Conservation (phyloP, 352 stramenopile genomes). For the Paralagenidium karlingii region DNA sequence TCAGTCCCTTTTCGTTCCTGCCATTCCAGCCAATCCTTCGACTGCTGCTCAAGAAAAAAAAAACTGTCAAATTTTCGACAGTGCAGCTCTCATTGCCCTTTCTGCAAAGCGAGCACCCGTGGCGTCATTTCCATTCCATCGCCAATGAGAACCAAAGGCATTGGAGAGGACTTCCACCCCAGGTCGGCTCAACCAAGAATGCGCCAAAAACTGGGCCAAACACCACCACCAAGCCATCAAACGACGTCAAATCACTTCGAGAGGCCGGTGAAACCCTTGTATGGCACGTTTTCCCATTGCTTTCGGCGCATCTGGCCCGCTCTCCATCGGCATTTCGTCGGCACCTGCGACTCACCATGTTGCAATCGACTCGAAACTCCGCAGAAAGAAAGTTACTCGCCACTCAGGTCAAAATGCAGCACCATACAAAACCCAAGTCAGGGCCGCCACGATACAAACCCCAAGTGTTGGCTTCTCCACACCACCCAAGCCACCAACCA, state of each 20-base stretch:
- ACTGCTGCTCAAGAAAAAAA: neutral
- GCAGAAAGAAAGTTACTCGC: no score
- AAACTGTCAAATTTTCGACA: neutral
- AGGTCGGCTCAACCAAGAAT: neutral
- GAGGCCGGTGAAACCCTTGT: no score
- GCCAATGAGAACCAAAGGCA: neutral
- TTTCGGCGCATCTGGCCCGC: neutral
- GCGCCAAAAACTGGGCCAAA: neutral
- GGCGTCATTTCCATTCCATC: neutral
- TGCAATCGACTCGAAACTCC: no score
- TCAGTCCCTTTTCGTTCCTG: neutral
- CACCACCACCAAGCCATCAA: neutral
- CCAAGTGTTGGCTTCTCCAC: conserved; percentile 16
- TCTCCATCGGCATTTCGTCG: neutral
- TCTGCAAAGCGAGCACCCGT: neutral
- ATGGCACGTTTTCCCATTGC: neutral
- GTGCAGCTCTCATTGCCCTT: neutral
- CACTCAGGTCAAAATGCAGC: no score
- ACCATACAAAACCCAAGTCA: conserved; percentile 56
- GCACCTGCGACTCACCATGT: no score
- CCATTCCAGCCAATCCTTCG: neutral
- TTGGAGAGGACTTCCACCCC: neutral
- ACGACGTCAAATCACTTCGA: neutral
- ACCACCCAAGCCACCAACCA: conserved; percentile 47
- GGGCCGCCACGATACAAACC: conserved; percentile 33